Percentiles rank a stretch among this genome's conserved stretches.
phyloP scores from a whole-genome alignment of 192 early-diverging fungal species.

The Entomortierella parvispora region DNA sequence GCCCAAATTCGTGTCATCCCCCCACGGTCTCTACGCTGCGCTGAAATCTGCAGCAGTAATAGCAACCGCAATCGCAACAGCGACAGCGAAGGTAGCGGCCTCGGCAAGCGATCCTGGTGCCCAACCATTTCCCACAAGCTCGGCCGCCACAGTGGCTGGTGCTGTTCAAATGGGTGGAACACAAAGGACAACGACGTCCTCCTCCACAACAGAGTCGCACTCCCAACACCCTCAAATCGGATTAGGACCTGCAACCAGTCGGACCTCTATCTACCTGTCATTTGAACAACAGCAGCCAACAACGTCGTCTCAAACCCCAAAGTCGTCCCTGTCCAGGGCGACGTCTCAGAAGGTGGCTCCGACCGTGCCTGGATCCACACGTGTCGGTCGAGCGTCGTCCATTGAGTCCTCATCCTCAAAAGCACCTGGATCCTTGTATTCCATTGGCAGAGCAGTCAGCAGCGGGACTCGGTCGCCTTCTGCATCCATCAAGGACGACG shows the following conservation, averaged over 20 bases:
- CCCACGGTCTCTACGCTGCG: constrained; percentile 18
- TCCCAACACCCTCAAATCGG: too few relatives aligned
- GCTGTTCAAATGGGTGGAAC: too few relatives aligned
- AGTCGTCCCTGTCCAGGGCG: constrained; percentile 25
- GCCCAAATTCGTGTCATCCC: constrained; percentile 50
- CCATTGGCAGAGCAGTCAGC: not conserved
- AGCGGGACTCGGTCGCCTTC: not conserved
- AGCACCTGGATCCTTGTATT: too few relatives aligned
- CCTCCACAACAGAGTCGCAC: too few relatives aligned
- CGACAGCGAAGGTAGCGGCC: too few relatives aligned
- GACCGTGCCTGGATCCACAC: not conserved
- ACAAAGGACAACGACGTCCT: too few relatives aligned
- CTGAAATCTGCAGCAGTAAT: not conserved
- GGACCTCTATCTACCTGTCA: not conserved
- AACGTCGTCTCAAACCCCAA: constrained; percentile 13
- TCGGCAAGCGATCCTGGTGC: too few relatives aligned
- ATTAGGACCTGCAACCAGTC: not conserved
- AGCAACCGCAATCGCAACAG: not conserved
- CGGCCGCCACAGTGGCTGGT: too few relatives aligned
- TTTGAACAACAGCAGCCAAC: constrained; percentile 12
- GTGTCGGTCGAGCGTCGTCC: not conserved
- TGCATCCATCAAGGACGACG: constrained; percentile 1
- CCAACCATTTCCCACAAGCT: too few relatives aligned
- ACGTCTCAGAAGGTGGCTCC: not conserved
- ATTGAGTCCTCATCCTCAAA: not conserved